Conservation (phyloP, 1,139 yeast genomes). For the Geotrichum cucujoidarum region DNA sequence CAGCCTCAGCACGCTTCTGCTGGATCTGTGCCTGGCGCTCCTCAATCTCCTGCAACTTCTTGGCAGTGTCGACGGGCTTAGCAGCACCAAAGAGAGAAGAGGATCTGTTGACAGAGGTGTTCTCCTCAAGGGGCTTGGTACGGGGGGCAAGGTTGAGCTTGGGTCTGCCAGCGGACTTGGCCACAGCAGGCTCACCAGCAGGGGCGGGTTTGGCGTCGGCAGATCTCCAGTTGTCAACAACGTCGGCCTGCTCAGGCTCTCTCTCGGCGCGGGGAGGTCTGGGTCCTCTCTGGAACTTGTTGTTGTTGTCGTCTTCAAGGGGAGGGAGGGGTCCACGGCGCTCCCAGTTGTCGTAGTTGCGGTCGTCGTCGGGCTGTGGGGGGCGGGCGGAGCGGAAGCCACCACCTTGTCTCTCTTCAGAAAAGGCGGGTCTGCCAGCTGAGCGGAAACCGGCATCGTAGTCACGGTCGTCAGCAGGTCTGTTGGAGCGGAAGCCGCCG, state of each 20-base stretch:
- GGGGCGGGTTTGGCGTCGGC: constrained; percentile 12
- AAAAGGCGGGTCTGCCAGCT: constrained; percentile 35
- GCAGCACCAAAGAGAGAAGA: constrained; percentile 37
- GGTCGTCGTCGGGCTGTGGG: constrained; percentile 28
- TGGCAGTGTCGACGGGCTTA: constrained; percentile 39
- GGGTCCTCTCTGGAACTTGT: constrained; percentile 5
- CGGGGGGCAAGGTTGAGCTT: constrained; percentile 32
- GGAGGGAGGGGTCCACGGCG: constrained; percentile 34
- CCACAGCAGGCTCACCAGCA: constrained; percentile 19
- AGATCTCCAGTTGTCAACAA: constrained; percentile 17
- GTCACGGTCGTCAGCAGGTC: constrained; percentile 30
- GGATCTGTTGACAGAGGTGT: constrained; percentile 27
- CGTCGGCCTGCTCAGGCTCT: constrained; percentile 1
- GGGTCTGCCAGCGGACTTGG: constrained; percentile 23
- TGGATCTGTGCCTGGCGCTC: constrained; percentile 29
- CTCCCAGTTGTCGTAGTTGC: constrained; percentile 36
- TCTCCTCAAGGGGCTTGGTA: constrained; percentile 27
- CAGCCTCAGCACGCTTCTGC: constrained; percentile 28
- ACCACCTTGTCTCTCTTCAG: constrained; percentile 26
- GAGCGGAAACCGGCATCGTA: constrained; percentile 42
- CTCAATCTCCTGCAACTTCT: constrained; percentile 31
- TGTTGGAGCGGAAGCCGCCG: constrained; percentile 7
- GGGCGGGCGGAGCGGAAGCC: constrained; percentile 27
- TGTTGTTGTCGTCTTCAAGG: constrained; percentile 20
- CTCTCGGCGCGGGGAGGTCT: not conserved